phyloP scores from a whole-genome alignment of 2,329 filamentous ascomycete species.

The Exophiala spinifera region DNA sequence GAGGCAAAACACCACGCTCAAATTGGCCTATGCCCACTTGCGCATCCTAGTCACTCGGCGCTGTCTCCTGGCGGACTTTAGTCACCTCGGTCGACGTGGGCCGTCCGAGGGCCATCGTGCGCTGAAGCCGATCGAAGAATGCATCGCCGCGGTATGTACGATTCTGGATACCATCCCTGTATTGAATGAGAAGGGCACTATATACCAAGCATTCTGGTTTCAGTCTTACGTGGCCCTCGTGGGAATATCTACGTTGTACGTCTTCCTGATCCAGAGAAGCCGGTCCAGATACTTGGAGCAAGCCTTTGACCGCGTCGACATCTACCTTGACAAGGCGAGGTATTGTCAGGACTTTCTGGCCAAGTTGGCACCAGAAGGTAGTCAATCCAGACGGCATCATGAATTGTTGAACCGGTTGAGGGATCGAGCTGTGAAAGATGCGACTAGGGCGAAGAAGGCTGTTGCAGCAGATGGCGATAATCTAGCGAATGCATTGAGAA shows the following conservation, averaged over 20 bases:
- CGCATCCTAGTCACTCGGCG: constrained; percentile 31
- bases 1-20: constrained; percentile 31
- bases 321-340: constrained; percentile 23
- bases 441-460: background rate
- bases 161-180: constrained; percentile 26
- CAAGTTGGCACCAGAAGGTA: constrained; percentile 21
- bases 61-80: constrained; percentile 28
- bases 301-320: constrained; percentile 15
- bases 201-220: constrained; percentile 33
- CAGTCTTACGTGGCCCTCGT: constrained; percentile 30
- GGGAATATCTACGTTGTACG: constrained; percentile 27
- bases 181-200: constrained; percentile 24
- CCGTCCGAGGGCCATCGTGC: constrained; percentile 17
- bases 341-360: constrained; percentile 21
- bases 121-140: constrained; percentile 25
- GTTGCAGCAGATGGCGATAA: too few relatives aligned
- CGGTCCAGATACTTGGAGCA: constrained; percentile 15
- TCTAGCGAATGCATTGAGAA: too few relatives aligned
- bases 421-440: constrained; percentile 21
- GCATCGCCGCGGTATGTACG: constrained; percentile 27
- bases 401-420: constrained; percentile 19
- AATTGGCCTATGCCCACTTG: constrained; percentile 31
- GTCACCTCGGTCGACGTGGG: constrained; percentile 10
- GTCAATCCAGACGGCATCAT: constrained; percentile 25
- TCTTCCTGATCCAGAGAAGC: constrained; percentile 25